phyloP scores from a whole-genome alignment of 306 rosid genomes.

The Corylus avellana region DNA sequence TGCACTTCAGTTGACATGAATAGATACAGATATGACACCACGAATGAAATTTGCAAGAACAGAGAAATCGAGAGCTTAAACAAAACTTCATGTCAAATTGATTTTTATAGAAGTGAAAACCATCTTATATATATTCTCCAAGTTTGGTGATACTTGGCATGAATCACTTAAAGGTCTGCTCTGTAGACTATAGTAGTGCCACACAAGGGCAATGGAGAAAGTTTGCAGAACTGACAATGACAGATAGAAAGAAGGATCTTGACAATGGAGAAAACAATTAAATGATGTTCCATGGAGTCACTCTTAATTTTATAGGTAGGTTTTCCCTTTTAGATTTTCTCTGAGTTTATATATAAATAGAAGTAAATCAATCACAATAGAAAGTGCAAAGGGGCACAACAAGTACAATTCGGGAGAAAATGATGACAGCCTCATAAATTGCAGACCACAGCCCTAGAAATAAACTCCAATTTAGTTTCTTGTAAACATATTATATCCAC shows the following conservation, averaged over 20 bases:
- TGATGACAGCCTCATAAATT: no score
- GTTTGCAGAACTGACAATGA: neutral
- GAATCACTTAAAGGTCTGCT: neutral
- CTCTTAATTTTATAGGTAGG: neutral
- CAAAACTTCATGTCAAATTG: neutral
- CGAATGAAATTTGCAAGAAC: neutral
- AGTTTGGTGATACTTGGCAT: neutral
- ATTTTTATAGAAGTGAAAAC: neutral
- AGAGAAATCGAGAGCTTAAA: neutral
- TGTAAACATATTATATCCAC: no score
- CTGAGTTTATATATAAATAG: neutral
- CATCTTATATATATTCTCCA: neutral
- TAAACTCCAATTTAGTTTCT: no score
- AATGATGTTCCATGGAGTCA: neutral
- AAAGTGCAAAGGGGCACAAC: no score
- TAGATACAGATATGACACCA: neutral
- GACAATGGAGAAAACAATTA: no score
- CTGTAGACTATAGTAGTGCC: neutral
- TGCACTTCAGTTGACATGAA: slow-evolving; percentile 9
- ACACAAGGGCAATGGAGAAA: neutral
- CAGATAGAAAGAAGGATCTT: neutral
- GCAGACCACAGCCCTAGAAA: no score
- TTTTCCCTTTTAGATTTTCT: neutral
- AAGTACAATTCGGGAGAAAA: no score
- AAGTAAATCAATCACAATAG: no score